Base-by-base conservation (phyloP, 768 basidiomycete genomes). In the Agrocybe chaxingu region DNA sequence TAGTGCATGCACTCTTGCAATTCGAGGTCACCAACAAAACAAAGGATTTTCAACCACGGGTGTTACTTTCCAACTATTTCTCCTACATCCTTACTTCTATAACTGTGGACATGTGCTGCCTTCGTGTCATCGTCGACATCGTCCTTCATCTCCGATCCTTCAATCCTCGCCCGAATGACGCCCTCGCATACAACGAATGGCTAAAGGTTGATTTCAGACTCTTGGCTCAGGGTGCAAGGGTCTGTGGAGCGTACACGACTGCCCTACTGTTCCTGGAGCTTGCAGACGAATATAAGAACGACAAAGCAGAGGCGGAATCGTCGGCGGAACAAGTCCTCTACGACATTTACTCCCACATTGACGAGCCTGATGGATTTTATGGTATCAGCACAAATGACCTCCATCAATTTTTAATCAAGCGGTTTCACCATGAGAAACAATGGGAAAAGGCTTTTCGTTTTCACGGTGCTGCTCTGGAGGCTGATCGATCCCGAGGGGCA, bases 331-430 rank as follows among this genome's bases (percentile, higher is more conserved):
- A 87, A 50, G 75, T 95, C 19, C 70, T 98, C 16, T 98, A 93
- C 70, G 87, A 88, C 44, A 92, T 98, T 44, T 99, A 98, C 62
- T 84, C 85, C 47, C 88, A 93, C 58, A 93, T 99, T 52, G 95
- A 97, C 61, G 97, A 99, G 64, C 95, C 95, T 0, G 97, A 99
- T 59, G 94, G 97, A 1, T 99, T 99, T 65, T 99, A 99, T 66
- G 93, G 93, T 4, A 93, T 98, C 52, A 77, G 85, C 54, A 84
- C 87, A 6, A 68, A 76, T 31, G 84, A 98, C 61, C 78, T 90
- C n/a, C 79, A 82, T 19, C 77, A 80, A 39, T 89, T 94, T 49
- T 77, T 99, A 33, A 75, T 94, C 45, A 87, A 84, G 54, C 82
- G 92, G 8, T 86, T 96, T 54, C 89, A 92, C 57, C 97, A 99